Base-by-base conservation (phyloP, 805 yeast genomes). In the Metschnikowia lochheadii region DNA sequence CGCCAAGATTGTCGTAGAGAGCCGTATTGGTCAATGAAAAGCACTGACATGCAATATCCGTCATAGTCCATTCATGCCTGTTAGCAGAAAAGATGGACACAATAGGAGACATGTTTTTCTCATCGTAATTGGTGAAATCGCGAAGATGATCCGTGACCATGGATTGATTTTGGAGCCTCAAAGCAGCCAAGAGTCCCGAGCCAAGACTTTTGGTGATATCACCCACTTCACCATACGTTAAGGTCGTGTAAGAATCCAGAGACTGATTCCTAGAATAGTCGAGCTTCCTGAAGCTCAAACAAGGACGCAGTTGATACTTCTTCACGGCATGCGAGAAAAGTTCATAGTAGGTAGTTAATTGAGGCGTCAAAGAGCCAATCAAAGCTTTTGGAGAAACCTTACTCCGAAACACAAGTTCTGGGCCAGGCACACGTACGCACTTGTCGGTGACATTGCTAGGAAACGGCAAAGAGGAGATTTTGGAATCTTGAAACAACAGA, bases 171-270 rank as follows among this genome's bases (percentile, higher is more conserved):
- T 31, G 36, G 3, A 62, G 38, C 58, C 56, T 31, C 48, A 54
- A 32, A 81, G 79, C 34, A 48, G 49, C 49, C 36, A 60, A 35
- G n/a, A 60, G 44, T 76, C 89, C 90, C 11, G 84, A 64, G 5
- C 87, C 90, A 29, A 82, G 68, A 46, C 70, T 58, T 37, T 67
- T 65, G 46, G 80, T 74, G 51, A 81, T 68, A 29, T 61, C 54
- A 15, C 73, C 72, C 23, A 80, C 72, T 47, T 72, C 63, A 5
- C 52, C 58, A 58, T 74, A 84, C 2, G 78, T 63, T 39, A 75
- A 68, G 60, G 68, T 74, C 3, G 73, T 64, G 67, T 75, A 84
- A 33, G 60, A 48, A 20, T 71, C 66, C 15, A 59, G 62, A 8
- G 52, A 36, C 20, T 33, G 33, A 14, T 71, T 67, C 2, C 71